Evolutionary conservation across 2,329 filamentous ascomycete genomes (phyloP).

Genomic region (Botryotinia calthae): DNA sequence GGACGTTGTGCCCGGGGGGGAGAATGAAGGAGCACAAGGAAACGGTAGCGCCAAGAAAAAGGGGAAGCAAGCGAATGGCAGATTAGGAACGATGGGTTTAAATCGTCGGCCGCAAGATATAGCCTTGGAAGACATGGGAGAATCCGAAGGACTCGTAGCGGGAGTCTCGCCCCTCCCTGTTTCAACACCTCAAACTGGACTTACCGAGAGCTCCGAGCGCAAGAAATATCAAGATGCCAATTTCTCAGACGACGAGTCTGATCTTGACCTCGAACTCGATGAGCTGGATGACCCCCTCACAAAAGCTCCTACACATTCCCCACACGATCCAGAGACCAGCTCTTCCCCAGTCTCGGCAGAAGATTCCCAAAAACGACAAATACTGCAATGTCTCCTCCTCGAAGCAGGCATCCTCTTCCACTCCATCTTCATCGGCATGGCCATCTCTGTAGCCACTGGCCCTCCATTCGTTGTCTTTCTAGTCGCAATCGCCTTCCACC

Average conservation of each 20-base stretch:
- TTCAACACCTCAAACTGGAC: conserved; percentile 45
- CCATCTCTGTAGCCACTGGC: conserved; percentile 75
- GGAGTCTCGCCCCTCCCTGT: conserved; percentile 58
- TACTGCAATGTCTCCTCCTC: conserved; percentile 75
- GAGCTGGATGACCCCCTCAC: neutral
- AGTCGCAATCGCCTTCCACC: conserved; percentile 78
- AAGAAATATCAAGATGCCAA: conserved; percentile 38
- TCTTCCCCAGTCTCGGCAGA: conserved; percentile 37
- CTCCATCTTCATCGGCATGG: conserved; percentile 84
- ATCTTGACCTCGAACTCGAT: conserved; percentile 60
- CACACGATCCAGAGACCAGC: conserved; percentile 32
- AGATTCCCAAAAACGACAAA: conserved; percentile 63
- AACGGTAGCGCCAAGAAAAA: conserved; percentile 26
- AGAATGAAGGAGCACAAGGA: conserved; percentile 45
- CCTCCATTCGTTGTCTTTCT: conserved; percentile 77
- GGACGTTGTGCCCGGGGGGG: conserved; percentile 31
- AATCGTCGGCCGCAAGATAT: conserved; percentile 49
- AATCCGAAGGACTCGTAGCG: conserved; percentile 54
- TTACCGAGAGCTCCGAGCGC: conserved; percentile 23
- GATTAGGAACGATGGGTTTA: conserved; percentile 33
- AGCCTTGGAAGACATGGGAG: conserved; percentile 51
- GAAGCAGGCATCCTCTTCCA: conserved; percentile 85
- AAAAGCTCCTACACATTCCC: conserved; percentile 12
- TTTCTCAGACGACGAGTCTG: conserved; percentile 40
- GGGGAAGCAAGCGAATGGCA: conserved; percentile 33